phyloP scores from a whole-genome alignment of 805 yeast genomes.

The Pichia paraexigua region DNA sequence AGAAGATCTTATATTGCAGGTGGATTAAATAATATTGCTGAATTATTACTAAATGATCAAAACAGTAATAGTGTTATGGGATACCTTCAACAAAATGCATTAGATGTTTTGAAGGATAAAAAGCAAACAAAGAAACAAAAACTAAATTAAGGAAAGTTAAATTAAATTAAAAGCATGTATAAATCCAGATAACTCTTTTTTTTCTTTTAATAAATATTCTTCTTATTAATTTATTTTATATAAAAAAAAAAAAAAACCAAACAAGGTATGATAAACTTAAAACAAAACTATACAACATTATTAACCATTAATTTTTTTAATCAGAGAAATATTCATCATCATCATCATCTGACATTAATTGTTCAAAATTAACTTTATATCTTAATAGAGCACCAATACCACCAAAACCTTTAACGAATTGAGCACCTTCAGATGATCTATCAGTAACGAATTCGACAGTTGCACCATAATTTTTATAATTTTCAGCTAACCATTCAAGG shows the following conservation, averaged over 20 bases:
- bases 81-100: conserved; percentile 56
- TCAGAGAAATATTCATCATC: conserved; percentile 66
- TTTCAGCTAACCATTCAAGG: conserved; percentile 97
- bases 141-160: neutral
- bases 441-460: conserved; percentile 93
- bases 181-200: neutral
- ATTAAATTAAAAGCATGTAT: neutral
- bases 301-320: conserved; percentile 18
- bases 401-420: conserved; percentile 96
- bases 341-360: conserved; percentile 78
- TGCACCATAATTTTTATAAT: conserved; percentile 91
- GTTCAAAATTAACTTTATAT: conserved; percentile 95
- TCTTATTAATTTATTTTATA: neutral
- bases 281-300: conserved; percentile 7
- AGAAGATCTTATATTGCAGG: conserved; percentile 73
- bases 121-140: conserved; percentile 12
- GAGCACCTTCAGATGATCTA: conserved; percentile 97
- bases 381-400: conserved; percentile 96
- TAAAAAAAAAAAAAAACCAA: neutral
- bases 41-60: conserved; percentile 54
- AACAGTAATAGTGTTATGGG: conserved; percentile 67
- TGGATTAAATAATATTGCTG: conserved; percentile 72
- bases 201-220: neutral
- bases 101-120: conserved; percentile 43
- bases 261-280: conserved; percentile 3